Base-by-base conservation (phyloP, 2,329 filamentous ascomycete genomes). In the Botrytis sinoallii region DNA sequence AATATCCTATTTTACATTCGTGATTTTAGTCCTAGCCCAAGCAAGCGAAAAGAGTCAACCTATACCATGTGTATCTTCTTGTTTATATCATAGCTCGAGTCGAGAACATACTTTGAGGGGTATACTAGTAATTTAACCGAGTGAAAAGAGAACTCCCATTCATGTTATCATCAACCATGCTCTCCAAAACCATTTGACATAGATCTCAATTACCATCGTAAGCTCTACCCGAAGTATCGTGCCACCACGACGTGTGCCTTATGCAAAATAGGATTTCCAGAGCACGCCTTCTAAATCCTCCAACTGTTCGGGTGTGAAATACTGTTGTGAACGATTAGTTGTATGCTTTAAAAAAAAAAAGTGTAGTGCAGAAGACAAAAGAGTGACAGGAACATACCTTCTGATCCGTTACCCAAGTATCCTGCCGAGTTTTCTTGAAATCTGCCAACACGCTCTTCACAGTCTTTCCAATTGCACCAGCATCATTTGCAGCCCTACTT, bases 391-490 rank as follows among this genome's bases (percentile, higher is more conserved):
- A 73, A 83, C 89, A 83, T 85, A 97, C 96, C 92, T 97, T 98
- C 79, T 97, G 93, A 85, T 99, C 96, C 75, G 97, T 95, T 79
- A 92, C 92, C 96, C 96, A 99, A 78, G 95, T 99, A 85, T 99
- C 96, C 83, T 99, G 96, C 82, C 96, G 91, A 64, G 96, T 99
- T 89, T 99, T 99, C 86, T 99, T 99, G 87, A 99, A 99, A 80
- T 99, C 97, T 75, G 94, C 94, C 77, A 99, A 85, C 52, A 98
- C 95, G 29, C 88, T 89, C 87, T 99, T 99, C 18, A 97, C 97
- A 74, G 95, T 96, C 84, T 97, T 97, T 4, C 96, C 96, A 72
- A 99, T 95, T 74, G 97, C 91, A 0, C 96, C 96, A 0, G 94
- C 90, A 80, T 99, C 96, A 65, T 90, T 93, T 1, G 95, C 94